Evolutionary conservation across 2,329 filamentous ascomycete genomes (phyloP).

Genomic region (Epichloe festucae): DNA sequence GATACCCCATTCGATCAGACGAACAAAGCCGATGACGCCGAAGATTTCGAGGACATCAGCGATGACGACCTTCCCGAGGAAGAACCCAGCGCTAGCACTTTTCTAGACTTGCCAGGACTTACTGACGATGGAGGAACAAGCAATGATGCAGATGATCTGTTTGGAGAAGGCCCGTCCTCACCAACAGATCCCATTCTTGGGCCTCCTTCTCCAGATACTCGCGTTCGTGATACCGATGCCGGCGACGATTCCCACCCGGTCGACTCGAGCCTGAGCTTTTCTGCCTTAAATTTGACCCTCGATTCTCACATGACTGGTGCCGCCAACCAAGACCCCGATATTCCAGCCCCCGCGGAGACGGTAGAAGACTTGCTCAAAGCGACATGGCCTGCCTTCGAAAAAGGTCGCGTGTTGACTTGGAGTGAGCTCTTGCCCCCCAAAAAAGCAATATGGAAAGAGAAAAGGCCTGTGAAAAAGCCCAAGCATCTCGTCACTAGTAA

Average conservation of each 20-base stretch:
- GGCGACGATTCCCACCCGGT: conserved; percentile 21
- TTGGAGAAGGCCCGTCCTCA: conserved; percentile 48
- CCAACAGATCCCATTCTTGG: conserved; percentile 30
- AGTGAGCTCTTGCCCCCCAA: conserved; percentile 77
- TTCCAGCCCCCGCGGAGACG: conserved; percentile 59
- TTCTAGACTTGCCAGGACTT: conserved; percentile 37
- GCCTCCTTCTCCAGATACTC: conserved; percentile 31
- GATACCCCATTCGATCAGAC: conserved; percentile 42
- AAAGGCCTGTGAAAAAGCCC: conserved; percentile 65
- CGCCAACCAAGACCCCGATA: conserved; percentile 46
- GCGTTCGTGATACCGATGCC: conserved; percentile 27
- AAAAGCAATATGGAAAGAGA: conserved; percentile 63
- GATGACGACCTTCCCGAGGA: conserved; percentile 86
- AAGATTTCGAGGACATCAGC: conserved; percentile 83
- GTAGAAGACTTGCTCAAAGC: conserved; percentile 65
- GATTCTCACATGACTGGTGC: conserved; percentile 28
- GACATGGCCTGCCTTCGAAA: conserved; percentile 70
- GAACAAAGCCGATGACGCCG: conserved; percentile 82
- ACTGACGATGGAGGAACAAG: conserved; percentile 48
- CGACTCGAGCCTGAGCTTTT: conserved; percentile 22
- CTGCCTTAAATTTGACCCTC: conserved; percentile 35
- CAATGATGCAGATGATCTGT: conserved; percentile 53
- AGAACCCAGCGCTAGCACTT: conserved; percentile 33
- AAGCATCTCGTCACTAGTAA: conserved; percentile 79
- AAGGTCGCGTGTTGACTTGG: conserved; percentile 62